A percentile compares a stretch with the other conserved stretches of the same genome.
Evolutionary conservation across 495 filamentous ascomycete genomes (phyloP).

Genomic region (Aspergillus haitiensis): DNA sequence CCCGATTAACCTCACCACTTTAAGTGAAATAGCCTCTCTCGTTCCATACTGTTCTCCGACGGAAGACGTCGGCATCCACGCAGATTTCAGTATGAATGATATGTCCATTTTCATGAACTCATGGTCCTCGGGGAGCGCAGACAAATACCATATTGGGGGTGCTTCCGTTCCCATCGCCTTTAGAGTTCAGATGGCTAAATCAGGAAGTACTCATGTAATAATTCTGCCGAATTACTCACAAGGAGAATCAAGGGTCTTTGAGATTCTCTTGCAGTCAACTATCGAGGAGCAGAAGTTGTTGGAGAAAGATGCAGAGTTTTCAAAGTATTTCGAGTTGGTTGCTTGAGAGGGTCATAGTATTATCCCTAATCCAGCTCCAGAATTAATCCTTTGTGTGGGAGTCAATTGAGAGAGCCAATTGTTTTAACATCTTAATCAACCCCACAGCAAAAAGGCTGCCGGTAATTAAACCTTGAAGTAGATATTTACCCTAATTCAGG

Average conservation of each 20-base stretch:
- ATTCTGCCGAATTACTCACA: slow-evolving; percentile 27
- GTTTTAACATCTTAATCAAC: too few relatives aligned
- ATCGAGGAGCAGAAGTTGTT: slow-evolving; percentile 24
- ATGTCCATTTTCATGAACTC: slow-evolving; percentile 30
- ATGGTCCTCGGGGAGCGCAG: slow-evolving; percentile 27
- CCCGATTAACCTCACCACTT: slow-evolving; percentile 12
- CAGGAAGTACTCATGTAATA: slow-evolving; percentile 21
- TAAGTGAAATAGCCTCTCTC: slow-evolving; percentile 20
- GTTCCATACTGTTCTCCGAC: slow-evolving; percentile 20
- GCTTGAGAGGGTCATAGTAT: too few relatives aligned
- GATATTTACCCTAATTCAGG: too few relatives aligned
- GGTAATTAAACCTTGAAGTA: too few relatives aligned
- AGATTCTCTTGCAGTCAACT: slow-evolving; percentile 25
- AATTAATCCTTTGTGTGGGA: too few relatives aligned
- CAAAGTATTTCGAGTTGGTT: slow-evolving; percentile 27
- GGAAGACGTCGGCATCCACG: slow-evolving; percentile 19
- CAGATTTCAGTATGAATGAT: slow-evolving; percentile 26
- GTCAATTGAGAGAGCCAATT: too few relatives aligned
- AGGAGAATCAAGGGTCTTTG: slow-evolving; percentile 18
- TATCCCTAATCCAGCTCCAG: too few relatives aligned
- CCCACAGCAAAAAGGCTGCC: too few relatives aligned
- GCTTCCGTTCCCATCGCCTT: slow-evolving; percentile 20
- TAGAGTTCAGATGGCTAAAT: slow-evolving; percentile 10
- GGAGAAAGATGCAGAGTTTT: slow-evolving; percentile 24
- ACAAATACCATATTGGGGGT: slow-evolving; percentile 26